Base-by-base conservation (phyloP, 2,329 filamentous ascomycete genomes). In the Aaosphaeria arxii region DNA sequence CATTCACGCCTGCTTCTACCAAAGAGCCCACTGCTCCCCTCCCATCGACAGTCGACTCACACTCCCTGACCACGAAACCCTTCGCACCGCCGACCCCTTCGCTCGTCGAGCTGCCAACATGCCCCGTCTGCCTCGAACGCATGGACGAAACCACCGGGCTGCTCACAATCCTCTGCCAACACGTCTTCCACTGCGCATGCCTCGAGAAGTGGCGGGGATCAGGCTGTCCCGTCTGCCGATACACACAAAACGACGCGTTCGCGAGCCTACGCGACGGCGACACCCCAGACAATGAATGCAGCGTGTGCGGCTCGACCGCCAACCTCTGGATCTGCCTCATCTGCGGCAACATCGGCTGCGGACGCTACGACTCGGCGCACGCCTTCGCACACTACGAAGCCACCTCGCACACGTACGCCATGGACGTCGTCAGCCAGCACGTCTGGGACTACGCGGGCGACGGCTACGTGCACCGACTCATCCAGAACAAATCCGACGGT, bases 371-470 rank as follows among this genome's bases (percentile, higher is more conserved):
- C 69, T 85, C 87, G 30, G 94, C 91, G 0, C 91, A 97, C 62
- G 91, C 92, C 32, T 96, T 95, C 67, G 87, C 89, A 9, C 91
- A 96, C 71, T 96, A 90, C 83, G 91, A 95, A 71, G 82, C 89
- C 47, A 95, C 89, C 3, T 84, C 85, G 4, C 94, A 99, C 70
- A 88, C 88, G 54, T 99, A 96, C 66, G 88, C 91, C 29, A 88
- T 99, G 67, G 94, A 99, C 67, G 83, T 97, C 35, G 85, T 87
- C 52, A 95, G 91, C 1, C 92, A 99, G 68, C 87, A 96, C 59
- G 91, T 99, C 1, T 99, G 94, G 94, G 94, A 99, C 71, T 99
- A 99, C 56, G 89, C 89, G 0, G 91, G 89, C 4, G 94, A 99
- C 64, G 88, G 87, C 63, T 99, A 96, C 79, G 94, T 97, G 43